Evolutionary conservation across 192 early-diverging fungal species (phyloP).

Genomic region (Backusella psychrophila): DNA sequence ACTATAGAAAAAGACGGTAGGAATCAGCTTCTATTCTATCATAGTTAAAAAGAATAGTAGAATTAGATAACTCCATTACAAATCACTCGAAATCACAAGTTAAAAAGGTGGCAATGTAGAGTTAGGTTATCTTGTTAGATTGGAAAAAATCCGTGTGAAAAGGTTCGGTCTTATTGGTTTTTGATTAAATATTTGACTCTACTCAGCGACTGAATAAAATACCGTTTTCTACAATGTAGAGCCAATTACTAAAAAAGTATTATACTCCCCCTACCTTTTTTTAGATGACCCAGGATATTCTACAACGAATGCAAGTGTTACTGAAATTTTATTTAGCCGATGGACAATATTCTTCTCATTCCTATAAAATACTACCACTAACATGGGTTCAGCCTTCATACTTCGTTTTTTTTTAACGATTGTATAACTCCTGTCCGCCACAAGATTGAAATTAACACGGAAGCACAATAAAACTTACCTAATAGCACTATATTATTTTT

Average conservation of each 20-base stretch:
- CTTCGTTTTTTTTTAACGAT: no score
- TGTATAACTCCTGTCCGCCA: no score
- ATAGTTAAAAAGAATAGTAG: not conserved
- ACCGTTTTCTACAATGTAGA: not conserved
- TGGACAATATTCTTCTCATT: not conserved
- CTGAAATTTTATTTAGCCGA: not conserved
- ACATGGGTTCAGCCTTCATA: no score
- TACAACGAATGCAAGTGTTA: not conserved
- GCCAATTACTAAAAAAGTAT: not conserved
- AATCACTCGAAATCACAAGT: not conserved
- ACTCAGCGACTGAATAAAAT: not conserved
- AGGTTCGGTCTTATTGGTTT: not conserved
- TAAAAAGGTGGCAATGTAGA: not conserved
- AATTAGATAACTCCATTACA: not conserved
- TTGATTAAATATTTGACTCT: not conserved
- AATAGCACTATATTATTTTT: not conserved
- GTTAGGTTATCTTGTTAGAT: not conserved
- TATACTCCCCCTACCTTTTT: not conserved
- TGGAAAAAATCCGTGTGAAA: not conserved
- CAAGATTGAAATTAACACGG: no score
- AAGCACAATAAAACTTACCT: no score
- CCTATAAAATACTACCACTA: not conserved
- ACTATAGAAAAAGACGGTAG: not conserved
- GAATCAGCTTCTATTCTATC: not conserved
- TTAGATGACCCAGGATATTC: not conserved